Percentiles rank a stretch among this genome's conserved stretches.
phyloP scores from a whole-genome alignment of 805 yeast genomes.

The Naumovozyma baii region DNA sequence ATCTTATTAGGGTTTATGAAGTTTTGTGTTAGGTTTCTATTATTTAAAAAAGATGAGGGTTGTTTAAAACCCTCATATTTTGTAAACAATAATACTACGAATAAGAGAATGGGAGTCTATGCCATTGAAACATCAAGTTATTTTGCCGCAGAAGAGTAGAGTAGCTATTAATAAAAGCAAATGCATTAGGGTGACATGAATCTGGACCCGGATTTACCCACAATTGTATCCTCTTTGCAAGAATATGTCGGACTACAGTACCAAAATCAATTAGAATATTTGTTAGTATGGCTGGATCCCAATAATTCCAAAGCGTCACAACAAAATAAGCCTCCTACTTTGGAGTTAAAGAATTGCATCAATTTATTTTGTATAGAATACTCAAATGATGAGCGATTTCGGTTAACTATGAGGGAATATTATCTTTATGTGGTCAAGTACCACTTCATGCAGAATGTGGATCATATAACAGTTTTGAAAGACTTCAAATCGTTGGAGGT shows the following conservation, averaged over 20 bases:
- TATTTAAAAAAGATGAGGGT: too few relatives aligned
- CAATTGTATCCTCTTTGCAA: background rate
- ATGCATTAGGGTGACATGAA: too few relatives aligned
- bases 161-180: too few relatives aligned
- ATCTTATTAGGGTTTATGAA: too few relatives aligned
- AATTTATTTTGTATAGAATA: background rate
- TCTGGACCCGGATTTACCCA: background rate
- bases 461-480: conserved; percentile 11
- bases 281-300: conserved; percentile 23
- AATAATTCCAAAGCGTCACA: conserved; percentile 18
- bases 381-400: background rate
- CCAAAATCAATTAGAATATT: conserved; percentile 11
- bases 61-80: too few relatives aligned
- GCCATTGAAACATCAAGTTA: background rate
- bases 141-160: too few relatives aligned
- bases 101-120: too few relatives aligned
- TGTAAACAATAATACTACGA: too few relatives aligned
- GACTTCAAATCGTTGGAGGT: conserved; percentile 17
- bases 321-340: conserved; percentile 19
- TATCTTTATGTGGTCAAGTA: conserved; percentile 16
- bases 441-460: conserved; percentile 16
- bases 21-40: too few relatives aligned
- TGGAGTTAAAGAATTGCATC: conserved; percentile 12
- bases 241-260: background rate
- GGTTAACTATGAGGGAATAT: conserved; percentile 6